These are phyloP conservation scores for Umbelopsis sp. DNA, from an alignment of 371 early-diverging fungal genomes.

Conservation along the genomic window DNA sequence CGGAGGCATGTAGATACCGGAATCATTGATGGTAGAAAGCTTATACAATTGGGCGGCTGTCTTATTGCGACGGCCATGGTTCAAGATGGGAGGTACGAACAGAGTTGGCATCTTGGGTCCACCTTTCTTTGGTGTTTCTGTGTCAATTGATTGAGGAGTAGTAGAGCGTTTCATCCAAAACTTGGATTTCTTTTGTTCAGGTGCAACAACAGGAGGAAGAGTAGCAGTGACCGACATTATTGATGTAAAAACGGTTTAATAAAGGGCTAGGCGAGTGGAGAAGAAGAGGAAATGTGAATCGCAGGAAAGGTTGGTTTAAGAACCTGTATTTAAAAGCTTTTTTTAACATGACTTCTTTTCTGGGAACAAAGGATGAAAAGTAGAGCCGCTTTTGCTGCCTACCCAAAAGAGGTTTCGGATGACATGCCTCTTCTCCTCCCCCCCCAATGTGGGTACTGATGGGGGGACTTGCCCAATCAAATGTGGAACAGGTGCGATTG, in stretches of 20 bases:
- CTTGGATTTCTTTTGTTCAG: conserved; percentile 5
- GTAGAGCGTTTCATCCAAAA: neutral
- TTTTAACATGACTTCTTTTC: conserved; percentile 14
- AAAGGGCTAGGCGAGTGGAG: neutral
- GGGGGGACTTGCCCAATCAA: neutral
- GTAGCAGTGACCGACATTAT: conserved; percentile 1
- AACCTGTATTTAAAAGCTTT: neutral
- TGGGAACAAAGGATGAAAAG: conserved; percentile 1
- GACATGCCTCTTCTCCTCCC: neutral
- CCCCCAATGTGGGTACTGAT: neutral
- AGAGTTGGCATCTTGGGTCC: conserved; percentile 4
- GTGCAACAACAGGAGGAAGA: neutral
- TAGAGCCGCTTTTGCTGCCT: neutral
- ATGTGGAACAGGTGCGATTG: neutral
- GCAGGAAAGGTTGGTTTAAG: neutral
- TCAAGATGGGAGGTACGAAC: conserved; percentile 5
- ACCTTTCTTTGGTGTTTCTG: neutral
- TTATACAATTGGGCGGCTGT: conserved; percentile 35
- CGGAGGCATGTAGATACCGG: conserved; percentile 46
- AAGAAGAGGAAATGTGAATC: neutral
- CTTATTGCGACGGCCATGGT: neutral
- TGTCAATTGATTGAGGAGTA: neutral
- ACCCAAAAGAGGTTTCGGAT: conserved; percentile 10
- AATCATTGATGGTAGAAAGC: conserved; percentile 43
- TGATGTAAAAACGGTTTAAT: neutral